Percentiles rank a stretch among this genome's conserved stretches.
phyloP scores from a whole-genome alignment of 805 yeast species.

The Lipomyces anomalus region DNA sequence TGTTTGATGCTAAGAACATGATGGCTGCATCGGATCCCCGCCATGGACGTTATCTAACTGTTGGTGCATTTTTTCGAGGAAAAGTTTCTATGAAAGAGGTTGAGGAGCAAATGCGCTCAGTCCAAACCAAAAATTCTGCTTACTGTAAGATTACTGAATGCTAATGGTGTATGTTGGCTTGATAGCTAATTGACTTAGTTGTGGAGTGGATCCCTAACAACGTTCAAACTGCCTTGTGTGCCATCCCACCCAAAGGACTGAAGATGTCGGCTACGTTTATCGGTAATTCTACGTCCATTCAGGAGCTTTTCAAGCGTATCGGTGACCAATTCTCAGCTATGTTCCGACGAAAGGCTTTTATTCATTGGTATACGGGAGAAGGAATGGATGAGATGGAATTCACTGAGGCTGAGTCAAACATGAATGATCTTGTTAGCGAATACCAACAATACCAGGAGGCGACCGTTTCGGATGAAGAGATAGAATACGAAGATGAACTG shows the following conservation, averaged over 20 bases:
- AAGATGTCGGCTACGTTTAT: conserved; percentile 90
- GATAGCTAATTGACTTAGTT: conserved; percentile 30
- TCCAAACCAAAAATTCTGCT: conserved; percentile 74
- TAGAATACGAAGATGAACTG: conserved; percentile 47
- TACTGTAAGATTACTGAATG: conserved; percentile 35
- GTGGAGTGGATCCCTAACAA: conserved; percentile 98
- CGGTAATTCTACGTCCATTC: conserved; percentile 92
- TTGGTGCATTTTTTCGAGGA: conserved; percentile 93
- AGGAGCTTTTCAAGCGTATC: conserved; percentile 83
- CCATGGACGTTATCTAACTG: conserved; percentile 87
- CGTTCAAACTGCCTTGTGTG: conserved; percentile 91
- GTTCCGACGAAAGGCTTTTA: conserved; percentile 91
- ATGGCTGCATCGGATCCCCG: conserved; percentile 96
- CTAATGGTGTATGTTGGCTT: background rate
- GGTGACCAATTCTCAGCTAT: conserved; percentile 88
- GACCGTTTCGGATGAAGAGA: conserved; percentile 68
- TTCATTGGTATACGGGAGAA: conserved; percentile 93
- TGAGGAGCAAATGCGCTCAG: conserved; percentile 87
- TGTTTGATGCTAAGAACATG: conserved; percentile 88
- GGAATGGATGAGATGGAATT: conserved; percentile 97
- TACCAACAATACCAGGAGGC: conserved; percentile 93
- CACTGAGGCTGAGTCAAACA: conserved; percentile 88
- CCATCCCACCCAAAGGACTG: conserved; percentile 80
- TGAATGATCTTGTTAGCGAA: conserved; percentile 85
- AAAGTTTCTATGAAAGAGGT: conserved; percentile 90